Conservation (phyloP, 1,284 basidiomycete genomes). For the Athelia psychrophila region DNA sequence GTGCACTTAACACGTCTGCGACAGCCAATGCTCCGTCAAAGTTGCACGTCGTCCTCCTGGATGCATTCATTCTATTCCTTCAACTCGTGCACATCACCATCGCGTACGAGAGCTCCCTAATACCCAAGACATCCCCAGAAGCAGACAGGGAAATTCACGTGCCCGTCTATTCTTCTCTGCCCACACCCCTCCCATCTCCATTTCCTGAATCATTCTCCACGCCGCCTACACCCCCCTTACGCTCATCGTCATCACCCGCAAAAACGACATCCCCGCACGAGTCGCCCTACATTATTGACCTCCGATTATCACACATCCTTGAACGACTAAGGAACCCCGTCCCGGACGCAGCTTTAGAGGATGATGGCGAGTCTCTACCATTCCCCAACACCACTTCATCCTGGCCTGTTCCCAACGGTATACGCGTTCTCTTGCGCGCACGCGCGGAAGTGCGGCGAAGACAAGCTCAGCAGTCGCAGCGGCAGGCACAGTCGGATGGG, state of each 20-base stretch:
- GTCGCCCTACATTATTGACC: slow-evolving; percentile 55
- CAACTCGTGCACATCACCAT: slow-evolving; percentile 63
- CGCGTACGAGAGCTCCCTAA: slow-evolving; percentile 54
- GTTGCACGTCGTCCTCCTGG: slow-evolving; percentile 59
- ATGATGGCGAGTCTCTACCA: slow-evolving; percentile 43
- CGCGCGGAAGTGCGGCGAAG: slow-evolving; percentile 37
- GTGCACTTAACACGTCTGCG: not conserved
- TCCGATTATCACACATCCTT: slow-evolving; percentile 50
- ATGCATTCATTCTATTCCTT: slow-evolving; percentile 61
- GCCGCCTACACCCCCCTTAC: not conserved
- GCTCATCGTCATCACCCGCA: slow-evolving; percentile 15
- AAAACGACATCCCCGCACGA: slow-evolving; percentile 17
- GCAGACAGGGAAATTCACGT: slow-evolving; percentile 25
- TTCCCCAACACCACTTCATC: slow-evolving; percentile 56
- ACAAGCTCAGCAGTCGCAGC: slow-evolving; percentile 24
- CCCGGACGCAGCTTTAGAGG: slow-evolving; percentile 31
- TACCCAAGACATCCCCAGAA: slow-evolving; percentile 27
- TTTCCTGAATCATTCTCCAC: slow-evolving; percentile 7
- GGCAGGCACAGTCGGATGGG: slow-evolving; percentile 18
- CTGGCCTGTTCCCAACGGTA: slow-evolving; percentile 44
- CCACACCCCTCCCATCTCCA: slow-evolving; percentile 15
- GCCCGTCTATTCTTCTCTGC: slow-evolving; percentile 20
- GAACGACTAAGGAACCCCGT: slow-evolving; percentile 52
- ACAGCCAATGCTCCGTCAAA: slow-evolving; percentile 60
- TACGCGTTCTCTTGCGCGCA: slow-evolving; percentile 51